Conservation (phyloP, 306 rosid genomes). For the Fagus sylvatica region DNA sequence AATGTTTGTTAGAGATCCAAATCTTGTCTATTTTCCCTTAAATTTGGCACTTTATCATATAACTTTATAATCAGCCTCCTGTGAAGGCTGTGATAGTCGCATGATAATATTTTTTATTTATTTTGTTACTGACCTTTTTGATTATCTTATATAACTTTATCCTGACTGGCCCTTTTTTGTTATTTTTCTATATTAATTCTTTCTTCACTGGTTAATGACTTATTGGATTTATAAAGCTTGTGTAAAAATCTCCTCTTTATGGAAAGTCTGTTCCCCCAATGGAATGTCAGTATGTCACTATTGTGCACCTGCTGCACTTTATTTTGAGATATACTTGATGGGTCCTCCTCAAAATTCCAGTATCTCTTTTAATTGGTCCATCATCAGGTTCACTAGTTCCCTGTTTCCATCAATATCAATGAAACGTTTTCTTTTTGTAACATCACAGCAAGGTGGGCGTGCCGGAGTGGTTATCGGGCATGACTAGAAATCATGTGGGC, state of each 20-base stretch:
- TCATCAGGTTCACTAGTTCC: not conserved
- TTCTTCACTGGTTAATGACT: not conserved
- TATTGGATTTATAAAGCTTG: not conserved
- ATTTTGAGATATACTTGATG: not conserved
- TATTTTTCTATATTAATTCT: not conserved
- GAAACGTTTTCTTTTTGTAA: too few relatives aligned
- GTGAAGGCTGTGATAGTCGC: not conserved
- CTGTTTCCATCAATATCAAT: too few relatives aligned
- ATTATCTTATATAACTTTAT: too few relatives aligned
- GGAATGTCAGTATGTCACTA: conserved; percentile 6
- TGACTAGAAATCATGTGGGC: conserved; percentile 78
- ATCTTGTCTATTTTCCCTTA: not conserved
- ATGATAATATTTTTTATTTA: not conserved
- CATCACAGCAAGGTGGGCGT: conserved; percentile 3
- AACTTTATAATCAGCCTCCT: not conserved
- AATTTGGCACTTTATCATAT: not conserved
- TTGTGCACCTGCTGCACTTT: conserved; percentile 2
- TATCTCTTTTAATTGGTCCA: not conserved
- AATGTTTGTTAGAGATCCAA: not conserved
- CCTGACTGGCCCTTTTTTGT: not conserved
- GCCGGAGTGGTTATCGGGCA: conserved; percentile 72
- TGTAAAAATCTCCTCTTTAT: not conserved
- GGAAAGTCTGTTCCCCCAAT: not conserved
- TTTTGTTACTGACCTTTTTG: not conserved
- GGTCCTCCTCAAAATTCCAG: not conserved